Evolutionary conservation across 257 asterid species (phyloP).

Genomic region (Solanum etuberosum): DNA sequence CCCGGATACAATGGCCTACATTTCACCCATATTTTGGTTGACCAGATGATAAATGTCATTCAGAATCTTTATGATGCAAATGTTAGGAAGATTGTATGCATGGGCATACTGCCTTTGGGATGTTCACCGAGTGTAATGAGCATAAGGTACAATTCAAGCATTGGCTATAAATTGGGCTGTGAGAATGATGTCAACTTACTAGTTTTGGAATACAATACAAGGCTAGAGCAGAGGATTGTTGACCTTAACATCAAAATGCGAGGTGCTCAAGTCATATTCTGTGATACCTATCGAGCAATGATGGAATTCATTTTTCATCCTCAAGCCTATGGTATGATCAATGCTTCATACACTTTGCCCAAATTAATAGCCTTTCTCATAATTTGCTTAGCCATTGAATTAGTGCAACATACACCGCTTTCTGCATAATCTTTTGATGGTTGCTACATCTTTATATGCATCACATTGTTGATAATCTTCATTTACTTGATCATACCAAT

Average conservation of each 20-base stretch:
- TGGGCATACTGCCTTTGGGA: constrained; percentile 59
- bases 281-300: constrained; percentile 40
- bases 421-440: neutral
- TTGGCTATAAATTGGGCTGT: constrained; percentile 15
- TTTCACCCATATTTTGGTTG: constrained; percentile 26
- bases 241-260: constrained; percentile 25
- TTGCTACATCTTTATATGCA: neutral
- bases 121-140: constrained; percentile 33
- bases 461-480: neutral
- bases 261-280: constrained; percentile 25
- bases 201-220: constrained; percentile 34
- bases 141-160: constrained; percentile 2
- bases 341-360: neutral
- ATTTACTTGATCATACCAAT: neutral
- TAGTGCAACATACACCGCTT: neutral
- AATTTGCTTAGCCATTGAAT: neutral
- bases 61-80: constrained; percentile 29
- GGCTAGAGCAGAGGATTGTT: constrained; percentile 33
- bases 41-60: constrained; percentile 39
- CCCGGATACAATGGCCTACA: neutral
- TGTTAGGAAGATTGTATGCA: constrained; percentile 46
- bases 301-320: constrained; percentile 46
- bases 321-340: constrained; percentile 24
- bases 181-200: constrained; percentile 31
- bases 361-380: neutral